phyloP scores from a whole-genome alignment of 2,329 filamentous ascomycete species.

The Calonectria naviculata region DNA sequence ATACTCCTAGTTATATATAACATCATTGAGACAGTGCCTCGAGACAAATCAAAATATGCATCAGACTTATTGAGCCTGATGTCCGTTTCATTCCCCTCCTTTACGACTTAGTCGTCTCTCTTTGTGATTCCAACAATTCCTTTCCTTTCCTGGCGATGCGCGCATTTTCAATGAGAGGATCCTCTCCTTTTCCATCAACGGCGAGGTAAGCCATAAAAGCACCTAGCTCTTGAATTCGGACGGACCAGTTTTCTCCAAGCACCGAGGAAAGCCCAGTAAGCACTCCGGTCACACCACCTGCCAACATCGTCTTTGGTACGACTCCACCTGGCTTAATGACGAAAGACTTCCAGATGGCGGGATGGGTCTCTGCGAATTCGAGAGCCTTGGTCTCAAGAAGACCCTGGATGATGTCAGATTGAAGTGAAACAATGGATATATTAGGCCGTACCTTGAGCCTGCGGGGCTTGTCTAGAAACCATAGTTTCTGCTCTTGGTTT shows the following conservation, averaged over 20 bases:
- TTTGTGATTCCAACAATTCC: constrained; percentile 9
- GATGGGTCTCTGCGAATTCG: constrained; percentile 18
- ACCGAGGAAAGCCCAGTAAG: neutral
- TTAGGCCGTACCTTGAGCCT: constrained; percentile 29
- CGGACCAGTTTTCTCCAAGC: constrained; percentile 32
- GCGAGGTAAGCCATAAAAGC: constrained; percentile 34
- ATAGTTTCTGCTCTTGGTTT: constrained; percentile 45
- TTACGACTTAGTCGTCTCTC: neutral
- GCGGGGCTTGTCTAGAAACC: constrained; percentile 31
- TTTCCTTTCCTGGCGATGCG: constrained; percentile 24
- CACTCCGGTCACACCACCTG: neutral
- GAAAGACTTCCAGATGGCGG: constrained; percentile 26
- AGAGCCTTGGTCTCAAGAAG: constrained; percentile 27
- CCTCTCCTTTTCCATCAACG: constrained; percentile 23
- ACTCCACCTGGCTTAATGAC: constrained; percentile 32
- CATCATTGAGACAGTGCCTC: neutral
- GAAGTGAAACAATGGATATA: rapidly evolving
- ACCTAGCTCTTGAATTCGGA: constrained; percentile 28
- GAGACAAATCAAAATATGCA: neutral
- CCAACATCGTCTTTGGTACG: neutral
- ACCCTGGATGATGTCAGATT: constrained; percentile 22
- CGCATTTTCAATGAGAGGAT: constrained; percentile 18
- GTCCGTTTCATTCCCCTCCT: neutral
- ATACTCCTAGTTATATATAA: neutral
- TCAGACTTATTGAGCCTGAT: neutral